Evolutionary conservation across 441 rosid genomes (phyloP), one percentile per base, ranked within the genome.

Genomic region (Raphanus hybrid): DNA sequence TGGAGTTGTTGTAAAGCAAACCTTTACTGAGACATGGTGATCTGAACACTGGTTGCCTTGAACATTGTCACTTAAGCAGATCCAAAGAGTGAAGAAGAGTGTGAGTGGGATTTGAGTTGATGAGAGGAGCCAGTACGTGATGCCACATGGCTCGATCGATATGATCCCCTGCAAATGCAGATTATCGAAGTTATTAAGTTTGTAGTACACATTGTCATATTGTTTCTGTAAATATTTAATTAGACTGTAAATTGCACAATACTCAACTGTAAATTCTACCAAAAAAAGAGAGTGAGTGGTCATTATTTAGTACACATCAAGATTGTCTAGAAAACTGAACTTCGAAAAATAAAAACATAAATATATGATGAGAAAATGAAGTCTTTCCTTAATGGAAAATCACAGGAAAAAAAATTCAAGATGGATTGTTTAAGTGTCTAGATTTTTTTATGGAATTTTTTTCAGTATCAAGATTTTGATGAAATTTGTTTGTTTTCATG

Each of bases 71-170:
- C 85, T 86, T 58, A 85, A 82, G 57, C 77, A 27, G 50, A 87
- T 90, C 93, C 91, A 92, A 0, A 81, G 76, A 9, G 98, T 94
- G 77, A 88, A 94, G 70, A 74, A 77, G 67, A 90, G 75, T 64
- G 99, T 93, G 8, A 92, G 90, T 67, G 98, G 99, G 79, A 92
- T 85, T 81, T 94, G 99, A 45, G 88, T 76, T 3, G 90, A 82
- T 55, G 98, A 89, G 29, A 94, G 41, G 26, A 85, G 45, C 99
- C 99, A 94, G 59, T 94, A 92, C 23, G 74, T 85, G 3, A 79
- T 69, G 68, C 98, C 98, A 80, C 99, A 94, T 1, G 91, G 86
- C 84, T 89, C 71, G 14, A 86, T 74, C 34, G 86, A 59, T 75
- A 86, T 85, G n/a, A 92, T 80, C 58, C 94, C 91, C 99, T 95